Percentiles rank a stretch among this genome's conserved stretches.
Evolutionary conservation across 2,329 filamentous ascomycete species (phyloP).

Genomic region (Corynespora cassiicola): DNA sequence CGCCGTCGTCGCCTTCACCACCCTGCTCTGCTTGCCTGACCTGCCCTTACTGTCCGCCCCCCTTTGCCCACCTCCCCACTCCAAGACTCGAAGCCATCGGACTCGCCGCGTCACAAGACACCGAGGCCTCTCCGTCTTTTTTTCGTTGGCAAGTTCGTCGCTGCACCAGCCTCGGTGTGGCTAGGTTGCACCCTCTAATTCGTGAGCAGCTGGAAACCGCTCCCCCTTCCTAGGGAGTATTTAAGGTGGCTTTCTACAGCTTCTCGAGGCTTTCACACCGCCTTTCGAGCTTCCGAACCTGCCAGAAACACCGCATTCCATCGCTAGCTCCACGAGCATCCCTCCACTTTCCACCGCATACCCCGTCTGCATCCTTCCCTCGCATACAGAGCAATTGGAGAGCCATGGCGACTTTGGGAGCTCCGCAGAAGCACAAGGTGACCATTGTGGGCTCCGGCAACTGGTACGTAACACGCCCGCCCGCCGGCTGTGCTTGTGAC

Average conservation of each 20-base stretch:
- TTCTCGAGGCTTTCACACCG: constrained; percentile 18
- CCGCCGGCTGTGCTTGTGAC: too few species aligned
- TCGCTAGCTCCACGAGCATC: constrained; percentile 10
- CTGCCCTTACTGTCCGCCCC: constrained; percentile 1
- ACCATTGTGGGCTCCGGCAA: constrained; percentile 95
- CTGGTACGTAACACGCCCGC: constrained; percentile 70
- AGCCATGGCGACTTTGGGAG: constrained; percentile 56
- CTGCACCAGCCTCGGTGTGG: constrained; percentile 29
- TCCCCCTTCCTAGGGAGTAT: constrained; percentile 17
- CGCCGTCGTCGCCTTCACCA: constrained; percentile 5
- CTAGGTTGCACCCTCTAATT: constrained; percentile 17
- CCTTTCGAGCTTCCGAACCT: constrained; percentile 23
- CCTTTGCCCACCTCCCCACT: constrained; percentile 14
- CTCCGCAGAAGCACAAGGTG: constrained; percentile 84
- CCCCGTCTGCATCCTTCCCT: constrained; percentile 1
- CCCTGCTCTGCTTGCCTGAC: constrained; percentile 11
- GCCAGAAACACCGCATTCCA: constrained; percentile 10
- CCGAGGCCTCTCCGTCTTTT: constrained; percentile 36
- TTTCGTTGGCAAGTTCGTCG: constrained; percentile 25
- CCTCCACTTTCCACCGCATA: constrained; percentile 12
- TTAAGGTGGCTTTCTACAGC: constrained; percentile 33
- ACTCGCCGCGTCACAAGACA: constrained; percentile 41
- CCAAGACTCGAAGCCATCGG: constrained; percentile 25
- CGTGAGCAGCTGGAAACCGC: constrained; percentile 14
- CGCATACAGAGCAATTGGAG: constrained; percentile 13